A percentile compares a stretch with the other conserved stretches of the same genome.
phyloP scores from a whole-genome alignment of 192 early-diverging fungal species.

The Rhizophagus sp. region DNA sequence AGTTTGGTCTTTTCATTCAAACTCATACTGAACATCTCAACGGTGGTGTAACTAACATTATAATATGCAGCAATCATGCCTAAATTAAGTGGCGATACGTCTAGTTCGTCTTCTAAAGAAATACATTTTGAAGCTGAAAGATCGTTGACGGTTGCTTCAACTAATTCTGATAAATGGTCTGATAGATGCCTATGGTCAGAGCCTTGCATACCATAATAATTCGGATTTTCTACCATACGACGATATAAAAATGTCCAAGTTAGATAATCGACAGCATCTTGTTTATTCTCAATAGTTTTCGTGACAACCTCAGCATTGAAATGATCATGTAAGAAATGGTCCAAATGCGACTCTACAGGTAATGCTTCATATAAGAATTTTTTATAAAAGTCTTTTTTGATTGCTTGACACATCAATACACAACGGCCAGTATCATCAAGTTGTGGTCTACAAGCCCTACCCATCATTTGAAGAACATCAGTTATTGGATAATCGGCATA shows the following conservation, averaged over 20 bases:
- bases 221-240: conserved; percentile 94
- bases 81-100: conserved; percentile 82
- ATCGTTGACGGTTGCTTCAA: conserved; percentile 88
- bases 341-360: conserved; percentile 93
- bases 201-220: conserved; percentile 92
- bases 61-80: conserved; percentile 99
- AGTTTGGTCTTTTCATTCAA: conserved; percentile 86
- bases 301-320: conserved; percentile 97
- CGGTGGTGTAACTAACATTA: conserved; percentile 91
- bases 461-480: conserved; percentile 99
- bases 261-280: conserved; percentile 98
- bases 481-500: conserved; percentile 95
- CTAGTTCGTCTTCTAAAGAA: conserved; percentile 66
- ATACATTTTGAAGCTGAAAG: conserved; percentile 87
- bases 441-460: conserved; percentile 75
- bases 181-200: conserved; percentile 85
- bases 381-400: conserved; percentile 97
- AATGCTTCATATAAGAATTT: conserved; percentile 96
- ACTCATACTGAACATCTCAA: conserved; percentile 91
- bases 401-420: conserved; percentile 91
- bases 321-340: conserved; percentile 93
- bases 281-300: conserved; percentile 93
- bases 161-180: conserved; percentile 92
- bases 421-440: conserved; percentile 71
- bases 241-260: conserved; percentile 99